Evolutionary conservation across 2,329 filamentous ascomycete genomes (phyloP).

Genomic region (Cytospora mali): DNA sequence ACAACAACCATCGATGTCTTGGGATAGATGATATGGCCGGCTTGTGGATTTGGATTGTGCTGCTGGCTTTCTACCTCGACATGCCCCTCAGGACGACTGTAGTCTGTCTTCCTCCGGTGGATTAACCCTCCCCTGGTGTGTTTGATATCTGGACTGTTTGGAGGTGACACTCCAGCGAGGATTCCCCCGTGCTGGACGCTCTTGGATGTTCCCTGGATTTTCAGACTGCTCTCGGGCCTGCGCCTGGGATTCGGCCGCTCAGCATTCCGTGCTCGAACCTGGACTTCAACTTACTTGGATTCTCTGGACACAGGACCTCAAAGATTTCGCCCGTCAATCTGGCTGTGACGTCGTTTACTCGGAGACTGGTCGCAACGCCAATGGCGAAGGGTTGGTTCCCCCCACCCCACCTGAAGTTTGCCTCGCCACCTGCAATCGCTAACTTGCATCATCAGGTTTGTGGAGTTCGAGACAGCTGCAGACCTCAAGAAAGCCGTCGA

Average conservation of each 20-base stretch:
- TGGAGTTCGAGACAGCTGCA: slow-evolving; percentile 92
- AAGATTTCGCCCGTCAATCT: slow-evolving; percentile 98
- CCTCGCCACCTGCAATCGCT: slow-evolving; percentile 8
- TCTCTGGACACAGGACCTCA: slow-evolving; percentile 87
- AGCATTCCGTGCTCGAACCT: slow-evolving; percentile 38
- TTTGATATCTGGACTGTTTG: slow-evolving; percentile 26
- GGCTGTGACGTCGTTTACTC: slow-evolving; percentile 98
- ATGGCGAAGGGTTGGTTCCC: slow-evolving; percentile 82
- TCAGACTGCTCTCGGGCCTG: slow-evolving; percentile 24
- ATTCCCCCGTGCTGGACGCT: slow-evolving; percentile 21
- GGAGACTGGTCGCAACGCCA: slow-evolving; percentile 88
- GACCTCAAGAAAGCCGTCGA: slow-evolving; percentile 91
- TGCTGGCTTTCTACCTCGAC: slow-evolving; percentile 22
- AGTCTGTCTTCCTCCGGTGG: slow-evolving; percentile 29
- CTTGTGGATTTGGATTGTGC: slow-evolving; percentile 26
- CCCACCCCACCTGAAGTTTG: background rate
- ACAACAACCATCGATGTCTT: slow-evolving; percentile 23
- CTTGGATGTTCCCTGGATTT: slow-evolving; percentile 26
- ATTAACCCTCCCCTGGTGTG: slow-evolving; percentile 15
- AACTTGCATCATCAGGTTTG: slow-evolving; percentile 65
- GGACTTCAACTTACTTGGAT: slow-evolving; percentile 78
- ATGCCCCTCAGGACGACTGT: slow-evolving; percentile 27
- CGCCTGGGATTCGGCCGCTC: slow-evolving; percentile 25
- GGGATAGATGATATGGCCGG: slow-evolving; percentile 28
- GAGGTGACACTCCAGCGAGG: slow-evolving; percentile 17